Base-by-base conservation (phyloP, 1,284 basidiomycete species). In the Ganoderma lucidum region DNA sequence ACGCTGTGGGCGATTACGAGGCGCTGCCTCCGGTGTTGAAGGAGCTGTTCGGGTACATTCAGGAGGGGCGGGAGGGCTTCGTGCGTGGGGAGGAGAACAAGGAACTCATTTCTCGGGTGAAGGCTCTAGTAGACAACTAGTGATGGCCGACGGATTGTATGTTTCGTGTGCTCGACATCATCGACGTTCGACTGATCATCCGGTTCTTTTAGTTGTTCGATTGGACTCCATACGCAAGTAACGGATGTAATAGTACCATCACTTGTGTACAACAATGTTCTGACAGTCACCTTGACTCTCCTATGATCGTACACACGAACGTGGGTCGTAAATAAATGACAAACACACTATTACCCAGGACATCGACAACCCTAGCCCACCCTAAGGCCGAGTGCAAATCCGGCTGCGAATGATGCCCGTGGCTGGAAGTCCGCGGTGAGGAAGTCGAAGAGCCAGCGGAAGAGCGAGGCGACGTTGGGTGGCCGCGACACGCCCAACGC, bases 391-490 rank as follows among this genome's bases (percentile, higher is more conserved):
- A 95, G 81, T 2, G 83, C 83, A 69, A 95, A 84, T 6, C 93
- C 93, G 10, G 88, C 92, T 53, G 93, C 74, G 78, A 95, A 95
- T 6, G 91, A 88, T 4, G 93, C 93, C 68, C 93, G 83, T 19
- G 89, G 93, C 78, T 96, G 96, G 83, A 98, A 98, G 80, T 98
- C 94, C 32, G 95, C 93, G 0, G 94, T 95, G 77, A 98, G 83
- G 84, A 98, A 98, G 81, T 96, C 85, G 45, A 96, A 83, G 35
- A 93, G 77, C 88, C 92, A 90, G 60, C 81, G 86, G 87, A 92
- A 95, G 48, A 94, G 79, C 4, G 90, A 88, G 42, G 79, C 80
- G 68, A 92, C 80, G 8, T 87, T 93, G 0, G 94, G 92, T 8
- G 92, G 83, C 65, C 78, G 83, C 71, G 78, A 84, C 37, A 78